These are phyloP conservation scores for Neonectria punicea DNA, from an alignment of 2,329 filamentous ascomycete genomes.

Conservation along the genomic window DNA sequence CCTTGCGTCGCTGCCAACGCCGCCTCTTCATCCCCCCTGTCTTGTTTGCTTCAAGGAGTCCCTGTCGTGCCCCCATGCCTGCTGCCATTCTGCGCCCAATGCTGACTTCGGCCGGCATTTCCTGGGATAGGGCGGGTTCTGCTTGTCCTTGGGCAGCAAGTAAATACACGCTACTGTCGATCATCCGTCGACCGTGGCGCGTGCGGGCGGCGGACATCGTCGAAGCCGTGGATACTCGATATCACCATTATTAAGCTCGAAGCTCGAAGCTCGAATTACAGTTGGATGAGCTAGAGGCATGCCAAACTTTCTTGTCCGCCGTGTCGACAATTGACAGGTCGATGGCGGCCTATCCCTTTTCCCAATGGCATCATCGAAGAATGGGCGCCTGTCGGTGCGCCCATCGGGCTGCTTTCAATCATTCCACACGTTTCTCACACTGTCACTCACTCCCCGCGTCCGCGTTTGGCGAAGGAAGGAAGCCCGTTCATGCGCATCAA, in stretches of 20 bases:
- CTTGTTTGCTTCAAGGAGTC: constrained; percentile 5
- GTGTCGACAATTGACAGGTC: not conserved
- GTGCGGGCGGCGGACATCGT: constrained; percentile 20
- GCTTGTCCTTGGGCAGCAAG: constrained; percentile 10
- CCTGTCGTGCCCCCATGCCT: constrained; percentile 11
- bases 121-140: not conserved
- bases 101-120: constrained; percentile 18
- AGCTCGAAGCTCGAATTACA: constrained; percentile 26
- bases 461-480: not conserved
- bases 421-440: not conserved
- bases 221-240: constrained; percentile 20
- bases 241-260: not conserved
- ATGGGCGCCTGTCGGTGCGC: constrained; percentile 4
- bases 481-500: constrained; percentile 27
- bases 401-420: not conserved
- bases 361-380: not conserved
- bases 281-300: constrained; percentile 10
- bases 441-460: not conserved
- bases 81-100: constrained; percentile 19
- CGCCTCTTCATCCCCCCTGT: constrained; percentile 6
- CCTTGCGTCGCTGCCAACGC: not conserved
- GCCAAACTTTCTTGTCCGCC: constrained; percentile 6
- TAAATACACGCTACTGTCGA: constrained; percentile 41
- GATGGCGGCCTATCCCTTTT: not conserved
- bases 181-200: constrained; percentile 38